Percentiles rank a stretch among this genome's conserved stretches.
phyloP scores from a whole-genome alignment of 495 filamentous ascomycete genomes.

The Xeromyces bisporus region DNA sequence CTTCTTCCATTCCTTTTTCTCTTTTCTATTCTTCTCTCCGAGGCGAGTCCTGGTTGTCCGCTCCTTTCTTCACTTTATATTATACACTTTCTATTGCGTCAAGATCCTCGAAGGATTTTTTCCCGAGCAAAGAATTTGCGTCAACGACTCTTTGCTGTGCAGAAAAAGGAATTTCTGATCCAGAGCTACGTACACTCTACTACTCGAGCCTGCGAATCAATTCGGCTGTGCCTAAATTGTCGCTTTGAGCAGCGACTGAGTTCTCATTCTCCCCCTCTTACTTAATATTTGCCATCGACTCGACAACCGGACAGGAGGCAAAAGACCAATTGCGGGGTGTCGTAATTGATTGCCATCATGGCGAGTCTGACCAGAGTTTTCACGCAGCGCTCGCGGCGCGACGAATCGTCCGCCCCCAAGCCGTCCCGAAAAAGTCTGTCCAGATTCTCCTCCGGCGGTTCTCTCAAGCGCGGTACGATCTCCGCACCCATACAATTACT shows the following conservation, averaged over 20 bases:
- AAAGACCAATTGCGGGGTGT: no score
- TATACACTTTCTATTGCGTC: no score
- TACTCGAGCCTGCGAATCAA: no score
- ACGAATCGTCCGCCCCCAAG: conserved; percentile 31
- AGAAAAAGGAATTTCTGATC: no score
- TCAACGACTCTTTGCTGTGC: conserved; percentile 1
- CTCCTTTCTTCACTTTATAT: conserved; percentile 22
- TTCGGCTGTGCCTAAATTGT: no score
- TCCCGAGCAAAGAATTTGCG: conserved; percentile 11
- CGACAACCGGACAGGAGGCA: no score
- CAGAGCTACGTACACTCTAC: no score
- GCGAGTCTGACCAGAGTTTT: conserved; percentile 47
- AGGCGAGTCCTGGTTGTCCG: conserved; percentile 27
- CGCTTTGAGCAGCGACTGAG: no score
- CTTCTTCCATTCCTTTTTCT: conserved; percentile 23
- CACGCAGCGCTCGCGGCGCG: conserved; percentile 39
- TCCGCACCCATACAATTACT: conserved; percentile 73
- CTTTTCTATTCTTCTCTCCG: conserved; percentile 11
- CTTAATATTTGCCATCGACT: no score
- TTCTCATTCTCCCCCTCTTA: no score
- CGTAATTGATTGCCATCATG: conserved; percentile 14
- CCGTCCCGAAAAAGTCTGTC: conserved; percentile 31
- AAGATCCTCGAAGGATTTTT: no score
- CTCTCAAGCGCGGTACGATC: conserved; percentile 48
- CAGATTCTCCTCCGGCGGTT: conserved; percentile 29